phyloP scores from a whole-genome alignment of 306 rosid species.

The Castanea crenata region DNA sequence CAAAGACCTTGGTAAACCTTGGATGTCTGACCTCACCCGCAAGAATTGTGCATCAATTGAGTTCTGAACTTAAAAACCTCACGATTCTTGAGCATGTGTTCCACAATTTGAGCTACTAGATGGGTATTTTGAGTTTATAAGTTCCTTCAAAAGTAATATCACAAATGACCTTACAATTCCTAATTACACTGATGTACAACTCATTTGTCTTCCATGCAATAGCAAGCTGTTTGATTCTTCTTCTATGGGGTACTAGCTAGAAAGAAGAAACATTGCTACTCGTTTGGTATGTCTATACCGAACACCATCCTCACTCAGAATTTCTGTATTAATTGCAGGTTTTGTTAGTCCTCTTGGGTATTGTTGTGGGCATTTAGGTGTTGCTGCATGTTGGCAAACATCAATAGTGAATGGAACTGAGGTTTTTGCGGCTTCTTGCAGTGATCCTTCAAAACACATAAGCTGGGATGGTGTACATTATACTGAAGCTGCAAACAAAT shows the following conservation, averaged over 20 bases:
- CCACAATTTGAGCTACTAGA: background rate
- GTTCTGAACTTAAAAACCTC: no score
- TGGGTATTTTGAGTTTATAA: no score
- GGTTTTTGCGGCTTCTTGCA: constrained; percentile 17
- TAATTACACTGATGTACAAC: no score
- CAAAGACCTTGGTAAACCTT: background rate
- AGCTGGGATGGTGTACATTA: background rate
- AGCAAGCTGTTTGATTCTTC: background rate
- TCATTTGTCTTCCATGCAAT: no score
- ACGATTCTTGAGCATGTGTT: background rate
- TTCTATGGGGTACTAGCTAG: background rate
- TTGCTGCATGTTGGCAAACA: constrained; percentile 7
- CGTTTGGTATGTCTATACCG: background rate
- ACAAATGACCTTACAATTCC: background rate
- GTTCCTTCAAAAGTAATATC: background rate
- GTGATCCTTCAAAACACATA: constrained; percentile 14
- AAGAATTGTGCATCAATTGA: background rate
- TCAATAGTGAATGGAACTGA: constrained; percentile 20
- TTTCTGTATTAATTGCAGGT: constrained; percentile 16
- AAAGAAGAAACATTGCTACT: background rate
- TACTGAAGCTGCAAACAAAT: background rate
- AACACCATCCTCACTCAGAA: background rate
- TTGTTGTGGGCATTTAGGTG: constrained; percentile 25
- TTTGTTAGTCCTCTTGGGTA: constrained; percentile 16
- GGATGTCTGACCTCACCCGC: background rate